Conservation (phyloP, 2,329 filamentous ascomycete genomes). For the Sclerotinia sclerotiorum region DNA sequence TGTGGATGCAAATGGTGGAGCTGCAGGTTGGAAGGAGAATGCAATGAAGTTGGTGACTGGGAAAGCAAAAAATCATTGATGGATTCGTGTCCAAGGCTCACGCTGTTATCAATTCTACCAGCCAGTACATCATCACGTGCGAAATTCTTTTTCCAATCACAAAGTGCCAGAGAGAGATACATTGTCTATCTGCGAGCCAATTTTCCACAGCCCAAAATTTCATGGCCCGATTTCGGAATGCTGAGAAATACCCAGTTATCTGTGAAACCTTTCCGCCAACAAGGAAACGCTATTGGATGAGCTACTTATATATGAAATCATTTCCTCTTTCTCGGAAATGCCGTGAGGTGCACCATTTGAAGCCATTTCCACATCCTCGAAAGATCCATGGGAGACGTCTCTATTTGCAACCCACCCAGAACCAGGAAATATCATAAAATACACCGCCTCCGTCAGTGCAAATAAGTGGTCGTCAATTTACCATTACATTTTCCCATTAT, state of each 20-base stretch:
- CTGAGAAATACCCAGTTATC: no score
- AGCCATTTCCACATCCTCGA: background rate
- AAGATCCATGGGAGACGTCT: no score
- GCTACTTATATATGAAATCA: background rate
- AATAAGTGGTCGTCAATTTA: no score
- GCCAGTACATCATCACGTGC: background rate
- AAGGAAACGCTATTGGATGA: background rate
- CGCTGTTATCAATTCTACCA: background rate
- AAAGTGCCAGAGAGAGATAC: background rate
- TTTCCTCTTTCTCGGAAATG: background rate
- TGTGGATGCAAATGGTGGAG: conserved; percentile 54
- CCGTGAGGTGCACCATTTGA: background rate
- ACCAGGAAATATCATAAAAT: no score
- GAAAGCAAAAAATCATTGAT: conserved; percentile 25
- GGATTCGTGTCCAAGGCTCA: background rate
- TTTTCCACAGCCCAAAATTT: background rate
- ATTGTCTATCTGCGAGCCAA: background rate
- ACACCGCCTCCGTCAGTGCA: no score
- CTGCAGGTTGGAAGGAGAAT: conserved; percentile 57
- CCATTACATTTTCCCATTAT: no score
- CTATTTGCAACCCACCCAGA: background rate
- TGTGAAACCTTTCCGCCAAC: background rate
- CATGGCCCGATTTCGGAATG: background rate
- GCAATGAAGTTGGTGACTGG: conserved; percentile 61
- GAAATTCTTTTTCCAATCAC: background rate